These are phyloP conservation scores for Papiliotrema flavescens DNA, from an alignment of 1,284 basidiomycete species.

Conservation along the genomic window DNA sequence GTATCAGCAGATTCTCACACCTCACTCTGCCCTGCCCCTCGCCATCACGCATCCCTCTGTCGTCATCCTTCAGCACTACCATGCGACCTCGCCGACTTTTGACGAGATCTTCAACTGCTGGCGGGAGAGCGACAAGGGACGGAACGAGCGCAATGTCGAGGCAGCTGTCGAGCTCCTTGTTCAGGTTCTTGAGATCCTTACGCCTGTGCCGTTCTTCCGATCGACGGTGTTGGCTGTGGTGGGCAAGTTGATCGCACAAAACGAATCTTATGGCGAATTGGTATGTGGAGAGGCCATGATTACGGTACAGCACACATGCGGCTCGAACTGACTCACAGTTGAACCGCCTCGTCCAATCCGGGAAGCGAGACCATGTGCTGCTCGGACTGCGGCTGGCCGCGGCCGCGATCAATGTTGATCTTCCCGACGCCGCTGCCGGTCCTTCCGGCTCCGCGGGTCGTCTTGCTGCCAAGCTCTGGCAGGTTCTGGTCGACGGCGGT, in stretches of 20 bases:
- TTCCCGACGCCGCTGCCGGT: constrained; percentile 21
- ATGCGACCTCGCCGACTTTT: constrained; percentile 42
- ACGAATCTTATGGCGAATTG: constrained; percentile 39
- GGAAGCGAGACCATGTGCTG: constrained; percentile 41
- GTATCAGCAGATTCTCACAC: constrained; percentile 46
- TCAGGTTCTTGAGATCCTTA: constrained; percentile 41
- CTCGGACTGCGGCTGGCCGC: constrained; percentile 38
- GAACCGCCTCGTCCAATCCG: constrained; percentile 39
- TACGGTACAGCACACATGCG: background rate
- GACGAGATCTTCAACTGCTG: constrained; percentile 48
- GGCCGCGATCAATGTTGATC: constrained; percentile 40
- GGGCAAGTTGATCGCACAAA: constrained; percentile 35
- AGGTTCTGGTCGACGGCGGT: constrained; percentile 37
- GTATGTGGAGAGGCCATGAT: constrained; percentile 16
- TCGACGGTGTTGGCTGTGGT: constrained; percentile 39
- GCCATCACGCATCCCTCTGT: constrained; percentile 44
- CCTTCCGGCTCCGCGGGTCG: constrained; percentile 16
- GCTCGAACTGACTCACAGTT: constrained; percentile 30
- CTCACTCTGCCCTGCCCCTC: constrained; percentile 39
- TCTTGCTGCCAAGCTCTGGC: constrained; percentile 38
- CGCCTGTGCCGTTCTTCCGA: constrained; percentile 48
- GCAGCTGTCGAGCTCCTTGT: constrained; percentile 38
- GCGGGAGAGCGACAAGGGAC: constrained; percentile 39
- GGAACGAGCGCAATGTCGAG: constrained; percentile 38
- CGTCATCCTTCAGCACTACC: constrained; percentile 48